A percentile compares a stretch with the other conserved stretches of the same genome.
Conservation (phyloP, 2,329 filamentous ascomycete species). For the Nothophoma quercina region DNA sequence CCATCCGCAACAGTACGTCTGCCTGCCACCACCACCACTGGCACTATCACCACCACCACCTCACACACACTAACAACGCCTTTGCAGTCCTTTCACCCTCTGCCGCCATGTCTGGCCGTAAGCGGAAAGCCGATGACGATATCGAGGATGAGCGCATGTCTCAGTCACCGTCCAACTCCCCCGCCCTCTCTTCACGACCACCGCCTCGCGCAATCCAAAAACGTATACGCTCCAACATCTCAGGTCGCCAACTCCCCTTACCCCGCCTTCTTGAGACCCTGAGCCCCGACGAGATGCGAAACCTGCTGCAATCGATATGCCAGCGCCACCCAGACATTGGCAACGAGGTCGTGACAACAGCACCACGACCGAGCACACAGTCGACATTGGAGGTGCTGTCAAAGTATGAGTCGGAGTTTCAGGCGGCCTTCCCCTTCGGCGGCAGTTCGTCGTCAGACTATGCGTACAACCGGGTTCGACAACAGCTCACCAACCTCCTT, state of each 20-base stretch:
- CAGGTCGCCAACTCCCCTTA: conserved; percentile 70
- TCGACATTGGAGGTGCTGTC: conserved; percentile 81
- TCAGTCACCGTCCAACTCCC: conserved; percentile 83
- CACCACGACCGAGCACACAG: conserved; percentile 84
- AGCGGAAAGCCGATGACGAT: conserved; percentile 87
- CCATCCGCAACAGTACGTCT: conserved; percentile 65
- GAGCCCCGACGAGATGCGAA: conserved; percentile 81
- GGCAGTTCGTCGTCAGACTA: conserved; percentile 89
- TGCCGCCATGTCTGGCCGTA: conserved; percentile 62
- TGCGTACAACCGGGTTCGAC: conserved; percentile 90
- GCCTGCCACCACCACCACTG: conserved; percentile 1
- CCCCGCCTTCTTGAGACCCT: conserved; percentile 92
- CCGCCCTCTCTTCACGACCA: conserved; percentile 73
- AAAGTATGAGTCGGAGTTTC: conserved; percentile 81
- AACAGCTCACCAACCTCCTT: conserved; percentile 79
- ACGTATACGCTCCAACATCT: conserved; percentile 71
- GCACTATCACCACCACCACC: conserved; percentile 12
- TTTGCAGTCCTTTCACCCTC: conserved; percentile 47
- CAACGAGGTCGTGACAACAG: conserved; percentile 81
- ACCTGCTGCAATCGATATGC: conserved; percentile 88
- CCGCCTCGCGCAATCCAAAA: conserved; percentile 66
- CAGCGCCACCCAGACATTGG: conserved; percentile 86
- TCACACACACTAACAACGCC: conserved; percentile 19
- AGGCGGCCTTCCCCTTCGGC: conserved; percentile 82
- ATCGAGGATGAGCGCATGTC: conserved; percentile 85